phyloP scores from a whole-genome alignment of 129 eudicot species.

The Rutidosis leptorrhynchoides region DNA sequence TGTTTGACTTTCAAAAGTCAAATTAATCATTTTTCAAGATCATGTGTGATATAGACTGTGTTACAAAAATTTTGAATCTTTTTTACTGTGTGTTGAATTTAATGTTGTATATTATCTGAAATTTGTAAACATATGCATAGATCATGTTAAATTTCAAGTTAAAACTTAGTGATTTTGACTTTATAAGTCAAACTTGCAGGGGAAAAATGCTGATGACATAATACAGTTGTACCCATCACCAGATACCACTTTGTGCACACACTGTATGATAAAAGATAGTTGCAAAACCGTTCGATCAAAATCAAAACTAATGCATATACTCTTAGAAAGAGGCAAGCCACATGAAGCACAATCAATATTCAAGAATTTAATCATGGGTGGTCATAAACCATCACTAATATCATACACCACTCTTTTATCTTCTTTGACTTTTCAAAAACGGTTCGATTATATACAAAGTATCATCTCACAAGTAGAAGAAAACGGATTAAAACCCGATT shows the following conservation, averaged over 20 bases:
- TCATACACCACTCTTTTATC: conserved; percentile 54
- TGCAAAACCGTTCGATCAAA: conserved; percentile 47
- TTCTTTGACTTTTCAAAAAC: conserved; percentile 42
- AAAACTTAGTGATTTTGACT: background rate
- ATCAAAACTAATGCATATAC: conserved; percentile 52
- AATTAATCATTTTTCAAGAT: background rate
- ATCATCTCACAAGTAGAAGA: conserved; percentile 41
- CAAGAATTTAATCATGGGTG: conserved; percentile 41
- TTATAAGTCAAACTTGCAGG: conserved; percentile 6
- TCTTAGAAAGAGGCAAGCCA: conserved; percentile 43
- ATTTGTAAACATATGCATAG: background rate
- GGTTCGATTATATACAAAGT: conserved; percentile 36
- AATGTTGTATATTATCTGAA: background rate
- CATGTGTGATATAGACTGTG: background rate
- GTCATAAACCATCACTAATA: conserved; percentile 54
- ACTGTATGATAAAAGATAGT: conserved; percentile 33
- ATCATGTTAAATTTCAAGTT: background rate
- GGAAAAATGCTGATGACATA: conserved; percentile 11
- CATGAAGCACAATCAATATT: conserved; percentile 45
- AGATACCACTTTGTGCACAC: conserved; percentile 34
- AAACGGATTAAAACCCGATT: conserved; percentile 45
- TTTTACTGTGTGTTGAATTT: background rate
- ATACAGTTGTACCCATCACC: conserved; percentile 36
- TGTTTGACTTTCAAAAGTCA: background rate
- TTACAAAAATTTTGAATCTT: background rate